Conservation (phyloP, 345 rosid species). For the Gossypioides kirkii region DNA sequence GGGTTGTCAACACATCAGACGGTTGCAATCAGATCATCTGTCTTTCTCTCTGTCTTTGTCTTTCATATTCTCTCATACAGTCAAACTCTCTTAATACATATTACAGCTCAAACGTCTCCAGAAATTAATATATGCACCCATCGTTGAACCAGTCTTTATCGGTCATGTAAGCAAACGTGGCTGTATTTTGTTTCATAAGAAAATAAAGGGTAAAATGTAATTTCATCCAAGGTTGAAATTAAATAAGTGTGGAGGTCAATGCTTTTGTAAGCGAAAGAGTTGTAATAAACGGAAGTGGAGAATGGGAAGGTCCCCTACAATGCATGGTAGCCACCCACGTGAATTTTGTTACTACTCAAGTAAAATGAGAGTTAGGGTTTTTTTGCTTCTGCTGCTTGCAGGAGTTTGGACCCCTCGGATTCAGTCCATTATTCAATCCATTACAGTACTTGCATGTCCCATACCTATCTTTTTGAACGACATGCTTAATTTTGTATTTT, state of each 20-base stretch:
- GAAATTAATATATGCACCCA: not conserved
- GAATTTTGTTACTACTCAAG: not conserved
- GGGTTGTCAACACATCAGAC: not conserved
- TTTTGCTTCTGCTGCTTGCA: not conserved
- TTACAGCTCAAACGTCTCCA: not conserved
- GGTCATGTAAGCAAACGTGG: not conserved
- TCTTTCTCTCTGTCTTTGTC: not conserved
- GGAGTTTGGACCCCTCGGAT: constrained; percentile 10
- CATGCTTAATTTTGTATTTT: too few relatives aligned
- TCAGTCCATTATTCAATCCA: not conserved
- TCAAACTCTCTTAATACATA: not conserved
- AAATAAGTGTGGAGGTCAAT: not conserved
- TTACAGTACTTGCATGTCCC: too few relatives aligned
- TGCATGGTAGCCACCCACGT: constrained; percentile 6
- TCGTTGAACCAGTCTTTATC: not conserved
- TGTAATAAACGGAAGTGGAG: not conserved
- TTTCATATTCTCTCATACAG: not conserved
- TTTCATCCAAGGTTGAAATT: not conserved
- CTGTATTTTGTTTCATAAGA: not conserved
- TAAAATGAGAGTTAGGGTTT: not conserved
- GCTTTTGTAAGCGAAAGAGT: not conserved
- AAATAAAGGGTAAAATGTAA: not conserved
- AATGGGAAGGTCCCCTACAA: not conserved
- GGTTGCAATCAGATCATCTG: not conserved
- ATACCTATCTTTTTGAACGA: too few relatives aligned